Base-by-base conservation (phyloP, 2,329 filamentous ascomycete genomes). In the Cytospora paraplurivora region DNA sequence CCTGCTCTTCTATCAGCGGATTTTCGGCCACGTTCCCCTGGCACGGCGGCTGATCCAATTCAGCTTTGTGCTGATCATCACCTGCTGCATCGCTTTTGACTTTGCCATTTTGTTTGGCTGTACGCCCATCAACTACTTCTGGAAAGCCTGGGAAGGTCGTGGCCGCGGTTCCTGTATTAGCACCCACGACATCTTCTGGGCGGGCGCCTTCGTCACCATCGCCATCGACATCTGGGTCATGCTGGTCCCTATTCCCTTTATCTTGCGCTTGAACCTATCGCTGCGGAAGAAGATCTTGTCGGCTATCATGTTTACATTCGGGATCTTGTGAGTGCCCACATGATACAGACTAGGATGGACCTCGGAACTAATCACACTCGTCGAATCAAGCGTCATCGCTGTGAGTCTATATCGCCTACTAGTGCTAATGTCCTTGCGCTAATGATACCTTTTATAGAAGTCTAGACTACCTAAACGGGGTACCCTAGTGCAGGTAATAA, bases 361-460 rank as follows among this genome's bases (percentile, higher is more conserved):
- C 7, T 12, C 19, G 41, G 21, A 37, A 49, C 35, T 56, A 11
- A 56, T 27, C 15, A 12, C n/a, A 19, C 34, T 15, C 7, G 4
- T 50, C 52, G 15, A 27, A 50, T 35, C 12, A 27, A 62, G 59
- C 35, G 52, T 62, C 50, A n/a, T 50, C 21, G 21, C 33, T 11
- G 52, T 62, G 15, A 62, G 59, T 13, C 52, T 62, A 19, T 62
- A 56, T n/a, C n/a, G n/a, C n/a, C n/a, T n/a, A n/a, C n/a, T n/a
- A n/a, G n/a, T n/a, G n/a, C n/a, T n/a, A n/a, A n/a, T n/a, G n/a
- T n/a, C n/a, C n/a, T n/a, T n/a, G n/a, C n/a, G n/a, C n/a, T n/a
- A n/a, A n/a, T n/a, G n/a, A n/a, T n/a, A n/a, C n/a, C n/a, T n/a
- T n/a, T n/a, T n/a, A n/a, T n/a, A n/a, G n/a, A n/a, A n/a, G n/a